Evolutionary conservation across 345 rosid species (phyloP), one percentile per base, ranked within the genome.

Genomic region (Lepidium didymum): DNA sequence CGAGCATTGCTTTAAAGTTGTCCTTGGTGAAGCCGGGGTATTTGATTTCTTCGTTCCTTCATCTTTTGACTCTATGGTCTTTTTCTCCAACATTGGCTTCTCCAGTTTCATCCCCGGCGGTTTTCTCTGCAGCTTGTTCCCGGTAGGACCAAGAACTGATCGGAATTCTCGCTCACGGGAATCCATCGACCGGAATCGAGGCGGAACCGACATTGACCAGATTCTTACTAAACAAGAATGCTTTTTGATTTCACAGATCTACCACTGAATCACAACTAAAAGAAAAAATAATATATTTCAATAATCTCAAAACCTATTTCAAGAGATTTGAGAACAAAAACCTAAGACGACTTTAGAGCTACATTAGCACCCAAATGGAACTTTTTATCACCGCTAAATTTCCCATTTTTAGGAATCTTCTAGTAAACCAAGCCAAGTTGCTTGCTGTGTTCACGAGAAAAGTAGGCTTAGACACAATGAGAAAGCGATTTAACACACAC

Each of bases 181-280:
- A 74, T 84, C 75, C 55, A 37, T 43, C 5, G 86, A 76, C 76
- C 86, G 82, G 64, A 80, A 67, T 76, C 91, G 74, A 33, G 85
- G 82, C 6, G 86, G 83, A 43, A 79, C 84, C 49, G 89, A 84
- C 95, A 88, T 84, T 76, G 80, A 68, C 62, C 40, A 43, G 29
- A 56, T 63, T 56, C 18, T 45, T 49, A 29, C 27, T 10, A 36
- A 35, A 6, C 4, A 13, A n/a, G 12, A 35, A 27, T 7, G 35
- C 27, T 42, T 35, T 6, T 21, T 5, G 36, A 31, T 35, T 56
- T 29, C 52, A 62, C 74, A 59, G 77, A 73, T 73, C 77, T 59
- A 73, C 35, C 68, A 56, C 51, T 64, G n/a, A 42, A 50, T 49
- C 59, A 58, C 37, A 12, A 37, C 52, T 35, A 62, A 5, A 5